Base-by-base conservation (phyloP, 305 asterid genomes). In the Solanum aculeatissimum region DNA sequence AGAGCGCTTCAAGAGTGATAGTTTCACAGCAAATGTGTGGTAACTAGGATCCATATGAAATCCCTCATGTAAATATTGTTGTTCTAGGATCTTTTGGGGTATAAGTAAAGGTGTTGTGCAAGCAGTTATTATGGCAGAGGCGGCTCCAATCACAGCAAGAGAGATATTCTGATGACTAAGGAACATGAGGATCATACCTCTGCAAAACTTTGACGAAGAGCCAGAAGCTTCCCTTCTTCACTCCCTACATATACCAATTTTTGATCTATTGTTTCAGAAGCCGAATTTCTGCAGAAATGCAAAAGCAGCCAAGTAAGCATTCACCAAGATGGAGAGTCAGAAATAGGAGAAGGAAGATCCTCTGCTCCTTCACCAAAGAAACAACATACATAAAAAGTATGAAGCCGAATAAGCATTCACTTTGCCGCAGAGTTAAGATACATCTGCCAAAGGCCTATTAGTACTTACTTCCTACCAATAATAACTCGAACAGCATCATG, bases 191-290 rank as follows among this genome's bases (percentile, higher is more conserved):
- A 58, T 32, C 83, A 81, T 92, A 94, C 99, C 97, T 94, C 94
- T 45, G 91, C 86, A 91, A 95, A 95, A 88, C 92, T 88, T 90
- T 94, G 99, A 57, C 93, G 98, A 90, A 97, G 98, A 84, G 97
- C 99, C 75, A 94, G 88, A 86, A 94, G 93, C 88, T 95, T 97
- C 83, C 99, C 99, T 89, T 97, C 98, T 91, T 97, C 99, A 78
- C 98, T 97, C 84, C 98, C 99, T 29, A 93, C 99, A 82, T 86
- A 97, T 57, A 91, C 88, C 84, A 97, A 92, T 88, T 92, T 92
- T 89, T 97, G 99, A 90, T 94, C 93, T 86, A 97, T 91, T 43
- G 94, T 86, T 80, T 93, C 95, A 74, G 97, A 95, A 45, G 99
- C 99, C 40, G 99, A 90, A 85, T 95, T 95, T 86, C 98, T 95